Conservation (phyloP, 2,329 filamentous ascomycete species). For the Trichophyton schoenleinii region DNA sequence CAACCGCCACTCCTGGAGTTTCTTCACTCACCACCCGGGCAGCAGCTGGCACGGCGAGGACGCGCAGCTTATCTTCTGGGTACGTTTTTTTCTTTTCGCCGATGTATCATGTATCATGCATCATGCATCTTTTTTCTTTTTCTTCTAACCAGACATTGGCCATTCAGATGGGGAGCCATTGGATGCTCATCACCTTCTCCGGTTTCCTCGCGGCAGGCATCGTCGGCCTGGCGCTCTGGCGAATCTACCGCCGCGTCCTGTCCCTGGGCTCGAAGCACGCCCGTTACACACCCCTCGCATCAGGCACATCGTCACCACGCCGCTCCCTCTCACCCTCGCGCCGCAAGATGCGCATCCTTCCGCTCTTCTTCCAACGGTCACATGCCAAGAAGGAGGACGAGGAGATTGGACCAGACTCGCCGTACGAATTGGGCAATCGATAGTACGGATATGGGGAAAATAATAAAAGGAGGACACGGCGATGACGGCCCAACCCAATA, state of each 20-base stretch:
- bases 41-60: conserved; percentile 55
- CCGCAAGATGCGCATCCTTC: conserved; percentile 23
- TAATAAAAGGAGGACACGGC: too few relatives aligned
- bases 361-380: conserved; percentile 27
- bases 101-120: not conserved
- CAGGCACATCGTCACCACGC: conserved; percentile 12
- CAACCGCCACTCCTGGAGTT: conserved; percentile 55
- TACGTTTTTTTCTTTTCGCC: conserved; percentile 19
- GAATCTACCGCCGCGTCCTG: conserved; percentile 37
- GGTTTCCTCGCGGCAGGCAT: conserved; percentile 39
- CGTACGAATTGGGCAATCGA: not conserved
- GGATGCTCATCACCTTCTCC: conserved; percentile 42
- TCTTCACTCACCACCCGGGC: conserved; percentile 55
- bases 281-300: conserved; percentile 23
- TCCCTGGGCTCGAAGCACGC: conserved; percentile 30
- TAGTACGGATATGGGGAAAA: not conserved
- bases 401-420: conserved; percentile 17
- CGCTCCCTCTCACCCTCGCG: conserved; percentile 24
- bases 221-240: conserved; percentile 39
- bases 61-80: conserved; percentile 53
- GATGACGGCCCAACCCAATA: not conserved
- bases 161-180: conserved; percentile 42
- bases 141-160: not conserved
- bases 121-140: too few relatives aligned
- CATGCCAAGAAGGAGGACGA: conserved; percentile 31